Evolutionary conservation across 1,284 basidiomycete species (phyloP), one percentile per base, ranked within the genome.

Genomic region (Fistulinella staudtii): DNA sequence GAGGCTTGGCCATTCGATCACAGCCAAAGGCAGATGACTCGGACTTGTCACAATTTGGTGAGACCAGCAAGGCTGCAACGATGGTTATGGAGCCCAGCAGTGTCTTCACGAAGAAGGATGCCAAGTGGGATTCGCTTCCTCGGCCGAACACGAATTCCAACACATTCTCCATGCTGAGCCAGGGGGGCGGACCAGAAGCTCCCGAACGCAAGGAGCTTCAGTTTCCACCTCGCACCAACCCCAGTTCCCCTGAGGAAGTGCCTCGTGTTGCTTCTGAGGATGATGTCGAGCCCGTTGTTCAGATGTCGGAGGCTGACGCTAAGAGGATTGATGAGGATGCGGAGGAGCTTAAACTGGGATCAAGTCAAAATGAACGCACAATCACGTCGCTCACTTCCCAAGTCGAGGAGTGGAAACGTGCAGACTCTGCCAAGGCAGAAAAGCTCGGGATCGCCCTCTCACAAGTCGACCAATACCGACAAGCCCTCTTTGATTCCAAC

Each of bases 31-130:
- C 84, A 48, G 89, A 90, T 22, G 91, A 94, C 63, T 74, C 95
- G 41, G 91, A 94, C 63, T 74, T 95, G 41, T 86, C 88, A 25
- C 79, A 86, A 59, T 89, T 97, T 64, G 88, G 93, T 57, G 88
- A 93, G 70, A 85, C 93, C 61, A 79, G 65, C 65, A 89, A 87
- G 63, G 64, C 69, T 14, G 61, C 75, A 14, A 71, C 52, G 74
- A 79, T 83, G 66, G 80, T 79, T 1, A 87, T 90, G 56, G 86
- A 85, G 6, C 92, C 92, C 1, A 78, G 81, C 51, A 87, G 84
- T 49, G 82, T 93, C 29, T 92, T 91, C 61, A 72, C 61, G 27
- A 86, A 85, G 72, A 86, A 85, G 64, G 79, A 79, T 15, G 63
- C 60, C 43, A 86, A 87, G 66, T 77, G 78, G 9, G 81, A 87